Conservation (phyloP, 352 stramenopile genomes). For the Hyaloperonospora arabidopsidis region DNA sequence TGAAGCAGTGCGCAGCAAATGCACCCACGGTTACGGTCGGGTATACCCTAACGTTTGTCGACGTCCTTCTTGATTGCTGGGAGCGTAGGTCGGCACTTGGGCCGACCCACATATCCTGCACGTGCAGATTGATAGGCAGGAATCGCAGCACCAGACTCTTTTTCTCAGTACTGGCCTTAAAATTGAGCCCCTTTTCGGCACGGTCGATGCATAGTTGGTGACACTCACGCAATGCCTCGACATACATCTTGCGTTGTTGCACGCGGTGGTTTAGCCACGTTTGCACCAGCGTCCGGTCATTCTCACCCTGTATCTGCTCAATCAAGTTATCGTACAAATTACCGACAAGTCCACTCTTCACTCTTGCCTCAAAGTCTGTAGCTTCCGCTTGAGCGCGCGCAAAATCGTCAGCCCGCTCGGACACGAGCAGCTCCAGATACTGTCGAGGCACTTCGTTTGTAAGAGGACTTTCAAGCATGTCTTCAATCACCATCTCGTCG, state of each 20-base stretch:
- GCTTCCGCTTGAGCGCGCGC: conserved; percentile 43
- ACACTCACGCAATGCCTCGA: conserved; percentile 60
- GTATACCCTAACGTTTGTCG: conserved; percentile 53
- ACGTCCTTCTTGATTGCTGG: conserved; percentile 53
- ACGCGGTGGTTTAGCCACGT: conserved; percentile 69
- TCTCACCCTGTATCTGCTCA: conserved; percentile 78
- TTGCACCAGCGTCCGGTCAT: conserved; percentile 61
- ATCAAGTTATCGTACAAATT: conserved; percentile 79
- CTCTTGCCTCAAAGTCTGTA: conserved; percentile 49
- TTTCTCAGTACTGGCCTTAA: conserved; percentile 80
- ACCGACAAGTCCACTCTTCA: conserved; percentile 50
- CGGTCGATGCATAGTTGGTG: conserved; percentile 61
- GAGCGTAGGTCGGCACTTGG: conserved; percentile 58
- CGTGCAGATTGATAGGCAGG: conserved; percentile 73
- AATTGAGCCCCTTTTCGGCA: conserved; percentile 62
- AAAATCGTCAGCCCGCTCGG: conserved; percentile 49
- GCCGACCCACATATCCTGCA: conserved; percentile 82
- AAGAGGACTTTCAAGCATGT: conserved; percentile 73
- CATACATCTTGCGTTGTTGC: conserved; percentile 56
- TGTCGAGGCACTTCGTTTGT: conserved; percentile 76
- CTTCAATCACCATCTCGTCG: conserved; percentile 73
- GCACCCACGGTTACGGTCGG: conserved; percentile 67
- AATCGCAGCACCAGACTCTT: conserved; percentile 69
- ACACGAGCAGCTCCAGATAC: conserved; percentile 59
- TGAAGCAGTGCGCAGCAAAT: conserved; percentile 76